A percentile compares a stretch with the other conserved stretches of the same genome.
These are phyloP conservation scores for Physcomitrellopsis africana DNA, from an alignment of 225 moss, liverwort and hornwort genomes.

Conservation along the genomic window DNA sequence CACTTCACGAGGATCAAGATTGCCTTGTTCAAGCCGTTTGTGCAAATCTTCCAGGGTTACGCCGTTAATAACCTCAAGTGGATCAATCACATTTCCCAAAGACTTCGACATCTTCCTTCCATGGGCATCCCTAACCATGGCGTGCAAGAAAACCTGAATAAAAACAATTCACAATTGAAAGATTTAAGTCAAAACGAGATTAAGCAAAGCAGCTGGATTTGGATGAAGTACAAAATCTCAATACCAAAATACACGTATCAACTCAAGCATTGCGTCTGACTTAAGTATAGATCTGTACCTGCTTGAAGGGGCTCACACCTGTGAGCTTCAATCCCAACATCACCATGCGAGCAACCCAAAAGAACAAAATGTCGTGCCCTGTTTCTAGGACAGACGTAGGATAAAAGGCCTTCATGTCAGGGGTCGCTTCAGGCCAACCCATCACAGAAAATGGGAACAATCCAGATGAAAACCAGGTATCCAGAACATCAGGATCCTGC, in stretches of 20 bases:
- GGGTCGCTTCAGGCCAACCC: constrained; percentile 87
- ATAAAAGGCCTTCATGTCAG: constrained; percentile 80
- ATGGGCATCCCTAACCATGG: constrained; percentile 95
- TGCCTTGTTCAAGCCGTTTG: constrained; percentile 77
- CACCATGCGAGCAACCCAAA: constrained; percentile 98
- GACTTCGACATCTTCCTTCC: constrained; percentile 98
- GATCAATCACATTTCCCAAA: constrained; percentile 87
- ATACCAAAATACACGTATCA: neutral
- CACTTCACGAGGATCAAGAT: constrained; percentile 84
- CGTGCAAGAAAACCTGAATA: constrained; percentile 82
- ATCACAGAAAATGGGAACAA: constrained; percentile 87
- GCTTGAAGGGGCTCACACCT: constrained; percentile 78
- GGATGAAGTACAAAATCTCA: neutral
- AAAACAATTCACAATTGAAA: constrained; percentile 1
- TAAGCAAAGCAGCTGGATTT: neutral
- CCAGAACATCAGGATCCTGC: constrained; percentile 94
- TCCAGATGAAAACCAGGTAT: constrained; percentile 94
- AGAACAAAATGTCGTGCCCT: constrained; percentile 92
- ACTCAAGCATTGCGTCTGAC: neutral
- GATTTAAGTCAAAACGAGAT: constrained; percentile 4
- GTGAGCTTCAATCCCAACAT: constrained; percentile 94
- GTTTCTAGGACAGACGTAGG: constrained; percentile 90
- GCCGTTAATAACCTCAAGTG: constrained; percentile 78
- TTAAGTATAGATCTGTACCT: constrained; percentile 43
- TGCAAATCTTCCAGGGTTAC: constrained; percentile 78